Evolutionary conservation across 1,284 basidiomycete genomes (phyloP), one percentile per base, ranked within the genome.

Genomic region (Bondarzewia mesenterica): DNA sequence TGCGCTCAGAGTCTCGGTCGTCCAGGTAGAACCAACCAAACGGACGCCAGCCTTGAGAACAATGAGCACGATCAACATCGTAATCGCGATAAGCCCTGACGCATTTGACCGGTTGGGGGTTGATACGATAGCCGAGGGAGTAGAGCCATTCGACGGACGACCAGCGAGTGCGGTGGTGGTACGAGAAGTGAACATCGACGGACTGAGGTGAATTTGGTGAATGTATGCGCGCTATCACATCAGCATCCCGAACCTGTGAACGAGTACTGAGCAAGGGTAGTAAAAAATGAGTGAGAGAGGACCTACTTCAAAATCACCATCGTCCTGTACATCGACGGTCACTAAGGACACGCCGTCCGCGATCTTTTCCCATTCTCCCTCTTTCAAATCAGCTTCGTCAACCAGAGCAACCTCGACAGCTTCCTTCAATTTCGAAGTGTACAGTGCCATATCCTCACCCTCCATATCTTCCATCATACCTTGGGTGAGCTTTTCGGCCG

Each of bases 201-300:
- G 42, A 25, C 15, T 27, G 22, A 10, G 42, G 25, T 4, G 26
- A 25, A 16, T n/a, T 27, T 5, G 26, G 42, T 4, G 42, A 43
- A 26, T 43, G 42, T 14, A 43, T 43, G 7, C 42, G 22, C 5
- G 46, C 35, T 5, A 26, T 18, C 4, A 41, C 38, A n/a, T 47
- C 46, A 5, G 46, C 46, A 23, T 47, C 38, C 21, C 20, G 23
- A 38, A 47, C 12, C 44, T 46, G 32, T 26, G 12, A 41, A 18
- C 15, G 15, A 1, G 15, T 29, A 16, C 15, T 43, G 7, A 25
- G 22, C 5, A 29, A 43, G 42, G 12, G 5, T 6, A 3, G 0
- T n/a, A 14, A 1, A 7, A 0, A 2, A 29, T 29, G 5, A 14
- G 23, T 6, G 4, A n/a, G 15, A 26, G 42, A 43, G 27, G 42